Conservation (phyloP, 192 early-diverging fungal genomes). For the Podila clonocystis region DNA sequence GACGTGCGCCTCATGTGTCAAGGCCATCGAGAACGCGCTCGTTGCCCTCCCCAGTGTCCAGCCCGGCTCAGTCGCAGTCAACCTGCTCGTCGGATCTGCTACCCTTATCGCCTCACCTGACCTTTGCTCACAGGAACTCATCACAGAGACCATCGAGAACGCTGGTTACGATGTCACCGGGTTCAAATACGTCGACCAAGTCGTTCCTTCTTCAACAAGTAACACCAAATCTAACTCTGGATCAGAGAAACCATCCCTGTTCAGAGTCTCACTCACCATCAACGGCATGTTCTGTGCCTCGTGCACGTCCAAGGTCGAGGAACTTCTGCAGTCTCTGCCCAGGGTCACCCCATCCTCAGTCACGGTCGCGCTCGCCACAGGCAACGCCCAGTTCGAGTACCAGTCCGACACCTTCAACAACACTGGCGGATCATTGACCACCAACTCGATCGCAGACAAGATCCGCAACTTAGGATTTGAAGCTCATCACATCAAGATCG, state of each 20-base stretch:
- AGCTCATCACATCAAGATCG: constrained; percentile 52
- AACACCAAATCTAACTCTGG: background rate
- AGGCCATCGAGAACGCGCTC: constrained; percentile 69
- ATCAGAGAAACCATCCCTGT: background rate
- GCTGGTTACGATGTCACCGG: constrained; percentile 77
- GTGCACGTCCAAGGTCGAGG: constrained; percentile 52
- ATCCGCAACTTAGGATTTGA: constrained; percentile 54
- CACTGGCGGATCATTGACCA: constrained; percentile 17
- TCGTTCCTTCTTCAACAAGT: background rate
- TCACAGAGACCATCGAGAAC: constrained; percentile 72
- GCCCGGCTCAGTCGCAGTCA: constrained; percentile 65
- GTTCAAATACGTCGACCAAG: constrained; percentile 32
- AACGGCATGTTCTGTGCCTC: constrained; percentile 55
- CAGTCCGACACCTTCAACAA: background rate
- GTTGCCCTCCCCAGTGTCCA: constrained; percentile 60
- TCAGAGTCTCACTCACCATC: constrained; percentile 41
- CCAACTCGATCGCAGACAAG: constrained; percentile 40
- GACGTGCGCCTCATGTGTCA: constrained; percentile 89
- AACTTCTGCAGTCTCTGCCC: constrained; percentile 30
- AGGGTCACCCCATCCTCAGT: constrained; percentile 36
- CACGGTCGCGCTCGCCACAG: constrained; percentile 35
- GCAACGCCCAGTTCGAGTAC: constrained; percentile 46
- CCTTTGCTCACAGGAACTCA: constrained; percentile 43
- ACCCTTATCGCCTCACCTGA: constrained; percentile 52
- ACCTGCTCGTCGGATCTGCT: constrained; percentile 73